Percentiles rank a stretch among this genome's conserved stretches.
Conservation (phyloP, 2,329 filamentous ascomycete species). For the Decorospora gaudefroyi region DNA sequence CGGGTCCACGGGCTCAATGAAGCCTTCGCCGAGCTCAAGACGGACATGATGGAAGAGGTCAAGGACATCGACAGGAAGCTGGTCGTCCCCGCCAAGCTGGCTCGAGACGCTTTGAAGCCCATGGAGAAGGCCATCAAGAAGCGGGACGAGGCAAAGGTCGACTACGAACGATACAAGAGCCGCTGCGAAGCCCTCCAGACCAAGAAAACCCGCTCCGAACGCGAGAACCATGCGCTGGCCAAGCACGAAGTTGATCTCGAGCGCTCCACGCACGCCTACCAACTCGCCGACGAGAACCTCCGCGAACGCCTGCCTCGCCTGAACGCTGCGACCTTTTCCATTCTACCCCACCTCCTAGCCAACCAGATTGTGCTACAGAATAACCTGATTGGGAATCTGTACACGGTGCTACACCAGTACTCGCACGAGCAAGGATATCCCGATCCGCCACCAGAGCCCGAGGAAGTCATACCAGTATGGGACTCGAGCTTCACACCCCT, state of each 20-base stretch:
- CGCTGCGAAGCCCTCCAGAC: conserved; percentile 70
- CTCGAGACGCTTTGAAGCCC: conserved; percentile 69
- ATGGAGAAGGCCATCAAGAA: conserved; percentile 85
- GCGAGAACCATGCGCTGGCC: conserved; percentile 71
- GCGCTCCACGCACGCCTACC: conserved; percentile 71
- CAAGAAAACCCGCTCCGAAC: conserved; percentile 70
- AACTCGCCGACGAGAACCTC: conserved; percentile 74
- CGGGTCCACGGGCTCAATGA: conserved; percentile 68
- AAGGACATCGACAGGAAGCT: conserved; percentile 70
- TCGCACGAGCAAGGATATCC: conserved; percentile 71
- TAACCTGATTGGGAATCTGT: conserved; percentile 74
- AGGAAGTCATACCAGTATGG: conserved; percentile 70
- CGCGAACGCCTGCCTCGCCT: conserved; percentile 72
- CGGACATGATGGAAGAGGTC: conserved; percentile 73
- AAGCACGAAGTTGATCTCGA: conserved; percentile 74
- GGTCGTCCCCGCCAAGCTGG: conserved; percentile 70
- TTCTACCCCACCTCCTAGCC: conserved; percentile 73
- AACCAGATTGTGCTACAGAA: conserved; percentile 78
- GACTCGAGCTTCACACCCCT: conserved; percentile 65
- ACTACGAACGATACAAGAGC: conserved; percentile 77
- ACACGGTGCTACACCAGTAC: conserved; percentile 75
- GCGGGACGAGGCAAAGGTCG: conserved; percentile 79
- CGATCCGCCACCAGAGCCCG: conserved; percentile 72
- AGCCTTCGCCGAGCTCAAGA: conserved; percentile 71
- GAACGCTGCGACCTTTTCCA: conserved; percentile 69